Evolutionary conservation across 1,139 yeast genomes (phyloP).

Genomic region (Candida dubliniensis): DNA sequence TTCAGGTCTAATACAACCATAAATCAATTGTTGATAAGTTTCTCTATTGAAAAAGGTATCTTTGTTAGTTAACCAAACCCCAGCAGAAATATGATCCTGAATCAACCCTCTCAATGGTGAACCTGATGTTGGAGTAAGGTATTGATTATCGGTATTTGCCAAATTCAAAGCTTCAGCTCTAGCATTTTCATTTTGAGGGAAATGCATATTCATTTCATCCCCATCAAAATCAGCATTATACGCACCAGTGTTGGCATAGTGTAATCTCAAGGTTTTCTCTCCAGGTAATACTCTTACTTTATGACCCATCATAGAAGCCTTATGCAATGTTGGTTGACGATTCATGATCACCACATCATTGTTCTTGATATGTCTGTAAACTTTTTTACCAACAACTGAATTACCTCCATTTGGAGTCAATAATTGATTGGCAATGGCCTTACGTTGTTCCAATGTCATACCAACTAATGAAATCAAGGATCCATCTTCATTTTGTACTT

Average conservation of each 20-base stretch:
- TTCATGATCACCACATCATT: slow-evolving; percentile 97
- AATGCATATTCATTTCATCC: slow-evolving; percentile 99
- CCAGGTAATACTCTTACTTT: slow-evolving; percentile 95
- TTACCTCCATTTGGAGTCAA: slow-evolving; percentile 74
- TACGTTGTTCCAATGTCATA: slow-evolving; percentile 91
- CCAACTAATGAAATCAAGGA: slow-evolving; percentile 76
- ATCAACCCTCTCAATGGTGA: slow-evolving; percentile 97
- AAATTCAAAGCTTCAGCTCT: slow-evolving; percentile 93
- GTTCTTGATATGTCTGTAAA: slow-evolving; percentile 88
- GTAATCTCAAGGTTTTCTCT: slow-evolving; percentile 93
- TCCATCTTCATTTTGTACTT: slow-evolving; percentile 97
- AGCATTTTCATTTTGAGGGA: slow-evolving; percentile 98
- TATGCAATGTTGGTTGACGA: slow-evolving; percentile 98
- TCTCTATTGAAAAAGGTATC: slow-evolving; percentile 91
- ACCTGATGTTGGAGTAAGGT: slow-evolving; percentile 97
- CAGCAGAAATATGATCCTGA: slow-evolving; percentile 98
- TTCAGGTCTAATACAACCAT: slow-evolving; percentile 95
- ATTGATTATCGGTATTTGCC: slow-evolving; percentile 96
- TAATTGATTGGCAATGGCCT: slow-evolving; percentile 93
- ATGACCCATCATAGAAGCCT: slow-evolving; percentile 99
- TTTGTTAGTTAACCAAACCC: slow-evolving; percentile 95
- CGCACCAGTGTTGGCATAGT: slow-evolving; percentile 98
- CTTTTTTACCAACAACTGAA: slow-evolving; percentile 80
- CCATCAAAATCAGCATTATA: slow-evolving; percentile 99
- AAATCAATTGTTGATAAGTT: slow-evolving; percentile 87